A percentile compares a stretch with the other conserved stretches of the same genome.
Evolutionary conservation across 2,329 filamentous ascomycete genomes (phyloP).

Genomic region (Coleophoma cylindrospora): DNA sequence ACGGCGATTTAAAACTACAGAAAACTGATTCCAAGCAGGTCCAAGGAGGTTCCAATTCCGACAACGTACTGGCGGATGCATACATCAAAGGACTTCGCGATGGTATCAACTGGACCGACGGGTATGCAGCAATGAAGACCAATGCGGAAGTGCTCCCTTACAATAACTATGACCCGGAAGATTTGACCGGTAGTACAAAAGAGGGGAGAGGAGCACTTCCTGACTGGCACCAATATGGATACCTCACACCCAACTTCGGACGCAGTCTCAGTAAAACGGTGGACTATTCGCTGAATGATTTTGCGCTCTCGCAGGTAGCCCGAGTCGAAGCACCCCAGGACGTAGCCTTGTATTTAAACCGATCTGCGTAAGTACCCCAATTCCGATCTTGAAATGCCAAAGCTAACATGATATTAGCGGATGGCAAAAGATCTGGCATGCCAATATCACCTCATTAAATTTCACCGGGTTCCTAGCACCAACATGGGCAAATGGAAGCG

Average conservation of each 20-base stretch:
- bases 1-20: not conserved
- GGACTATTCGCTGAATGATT: slow-evolving; percentile 66
- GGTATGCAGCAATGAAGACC: slow-evolving; percentile 56
- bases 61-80: slow-evolving; percentile 69
- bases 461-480: slow-evolving; percentile 56
- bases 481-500: slow-evolving; percentile 40
- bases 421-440: slow-evolving; percentile 57
- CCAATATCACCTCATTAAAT: slow-evolving; percentile 35
- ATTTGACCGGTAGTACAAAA: slow-evolving; percentile 53
- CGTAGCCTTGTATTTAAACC: slow-evolving; percentile 38
- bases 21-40: slow-evolving; percentile 28
- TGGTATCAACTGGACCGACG: slow-evolving; percentile 57
- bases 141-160: slow-evolving; percentile 57
- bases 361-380: slow-evolving; percentile 31
- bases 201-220: slow-evolving; percentile 62
- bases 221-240: slow-evolving; percentile 60
- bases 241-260: slow-evolving; percentile 55
- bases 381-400: not conserved
- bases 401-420: slow-evolving; percentile 25
- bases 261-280: slow-evolving; percentile 60
- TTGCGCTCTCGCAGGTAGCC: slow-evolving; percentile 59
- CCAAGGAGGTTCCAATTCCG: slow-evolving; percentile 64
- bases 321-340: slow-evolving; percentile 39
- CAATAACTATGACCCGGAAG: slow-evolving; percentile 47
- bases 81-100: slow-evolving; percentile 60